Percentiles rank a stretch among this genome's conserved stretches.
These are phyloP conservation scores for Colletotrichum trifolii DNA, from an alignment of 2,329 filamentous ascomycete genomes.

Conservation along the genomic window DNA sequence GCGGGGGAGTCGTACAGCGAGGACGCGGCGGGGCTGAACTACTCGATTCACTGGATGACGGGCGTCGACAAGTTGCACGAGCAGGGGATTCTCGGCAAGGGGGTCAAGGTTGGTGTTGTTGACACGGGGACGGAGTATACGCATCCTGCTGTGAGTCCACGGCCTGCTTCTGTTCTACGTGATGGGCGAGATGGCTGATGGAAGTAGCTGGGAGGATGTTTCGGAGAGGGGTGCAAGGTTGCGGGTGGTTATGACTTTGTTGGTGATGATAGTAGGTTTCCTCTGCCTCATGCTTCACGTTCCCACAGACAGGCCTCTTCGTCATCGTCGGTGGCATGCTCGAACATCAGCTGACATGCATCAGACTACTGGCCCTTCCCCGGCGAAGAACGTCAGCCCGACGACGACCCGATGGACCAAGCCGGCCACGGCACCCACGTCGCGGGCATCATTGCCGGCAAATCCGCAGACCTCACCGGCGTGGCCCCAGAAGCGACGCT, in stretches of 20 bases:
- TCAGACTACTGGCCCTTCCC: conserved; percentile 35
- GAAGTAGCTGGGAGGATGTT: conserved; percentile 54
- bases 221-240: conserved; percentile 55
- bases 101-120: conserved; percentile 51
- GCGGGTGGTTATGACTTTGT: conserved; percentile 41
- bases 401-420: conserved; percentile 65
- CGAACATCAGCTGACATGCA: too few relatives aligned
- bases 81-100: conserved; percentile 51
- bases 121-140: conserved; percentile 54
- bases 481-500: conserved; percentile 33
- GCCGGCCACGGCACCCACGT: conserved; percentile 71
- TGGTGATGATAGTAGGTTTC: conserved; percentile 39
- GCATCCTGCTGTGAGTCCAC: conserved; percentile 46
- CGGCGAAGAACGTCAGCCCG: conserved; percentile 48
- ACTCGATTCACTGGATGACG: conserved; percentile 51
- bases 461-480: conserved; percentile 16
- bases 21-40: conserved; percentile 41
- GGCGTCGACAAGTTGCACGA: conserved; percentile 52
- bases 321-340: too few relatives aligned
- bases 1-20: conserved; percentile 26
- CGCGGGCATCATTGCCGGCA: conserved; percentile 36
- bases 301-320: background rate
- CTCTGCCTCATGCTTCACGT: background rate
- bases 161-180: too few relatives aligned
- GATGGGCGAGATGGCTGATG: too few relatives aligned